Percentiles rank a stretch among this genome's conserved stretches.
phyloP scores from a whole-genome alignment of 352 stramenopile genomes.

The Globisporangium nodosum region DNA sequence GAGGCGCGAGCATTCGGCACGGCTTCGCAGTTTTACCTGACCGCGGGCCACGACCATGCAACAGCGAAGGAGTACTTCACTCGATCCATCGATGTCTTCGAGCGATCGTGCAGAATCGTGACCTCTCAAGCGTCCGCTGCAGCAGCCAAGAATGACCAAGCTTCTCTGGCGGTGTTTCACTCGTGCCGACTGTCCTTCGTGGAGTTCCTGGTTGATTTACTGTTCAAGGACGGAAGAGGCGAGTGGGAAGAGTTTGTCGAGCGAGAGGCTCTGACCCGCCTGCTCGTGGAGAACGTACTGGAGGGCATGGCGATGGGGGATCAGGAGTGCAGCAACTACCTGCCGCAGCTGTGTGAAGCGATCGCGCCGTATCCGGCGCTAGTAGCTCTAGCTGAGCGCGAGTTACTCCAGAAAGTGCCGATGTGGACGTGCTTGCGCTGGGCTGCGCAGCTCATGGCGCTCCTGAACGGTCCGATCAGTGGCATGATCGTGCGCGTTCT shows the following conservation, averaged over 20 bases:
- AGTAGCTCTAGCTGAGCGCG: conserved; percentile 35
- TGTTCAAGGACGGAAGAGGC: conserved; percentile 31
- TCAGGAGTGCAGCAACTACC: conserved; percentile 68
- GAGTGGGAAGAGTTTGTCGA: conserved; percentile 36
- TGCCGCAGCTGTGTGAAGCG: conserved; percentile 65
- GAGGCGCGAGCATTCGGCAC: conserved; percentile 65
- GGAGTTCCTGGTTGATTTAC: conserved; percentile 60
- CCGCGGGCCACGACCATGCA: conserved; percentile 24
- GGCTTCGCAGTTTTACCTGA: conserved; percentile 61
- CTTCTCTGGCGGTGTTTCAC: conserved; percentile 23
- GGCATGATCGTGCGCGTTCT: conserved; percentile 53
- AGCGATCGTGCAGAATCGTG: conserved; percentile 25
- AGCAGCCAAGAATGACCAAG: background rate
- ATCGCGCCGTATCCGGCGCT: conserved; percentile 46
- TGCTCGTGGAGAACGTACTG: conserved; percentile 59
- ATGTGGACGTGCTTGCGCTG: conserved; percentile 80
- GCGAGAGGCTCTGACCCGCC: conserved; percentile 29
- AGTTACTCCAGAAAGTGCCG: conserved; percentile 40
- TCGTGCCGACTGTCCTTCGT: conserved; percentile 54
- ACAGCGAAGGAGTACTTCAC: conserved; percentile 51
- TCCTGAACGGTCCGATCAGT: conserved; percentile 52
- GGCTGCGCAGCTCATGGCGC: conserved; percentile 72
- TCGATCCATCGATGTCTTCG: conserved; percentile 57
- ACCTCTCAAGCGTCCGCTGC: background rate
- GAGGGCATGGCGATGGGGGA: conserved; percentile 54